phyloP scores from a whole-genome alignment of 2,329 filamentous ascomycete species.

The Aspergillus fumigatiaffinis region DNA sequence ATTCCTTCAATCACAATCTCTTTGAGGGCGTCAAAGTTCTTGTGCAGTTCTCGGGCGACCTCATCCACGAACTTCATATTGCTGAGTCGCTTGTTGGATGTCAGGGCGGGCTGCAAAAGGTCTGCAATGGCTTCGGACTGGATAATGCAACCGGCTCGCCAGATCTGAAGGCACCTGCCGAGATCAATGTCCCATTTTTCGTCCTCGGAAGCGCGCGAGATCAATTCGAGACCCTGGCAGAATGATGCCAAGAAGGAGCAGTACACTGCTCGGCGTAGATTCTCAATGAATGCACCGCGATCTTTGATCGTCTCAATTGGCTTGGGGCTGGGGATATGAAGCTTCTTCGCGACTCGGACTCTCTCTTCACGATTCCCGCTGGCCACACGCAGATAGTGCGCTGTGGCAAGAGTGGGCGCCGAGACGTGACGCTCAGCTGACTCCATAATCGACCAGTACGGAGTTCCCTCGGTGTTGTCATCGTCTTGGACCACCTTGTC shows the following conservation, averaged over 20 bases:
- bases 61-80: constrained; percentile 41
- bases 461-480: constrained; percentile 63
- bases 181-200: constrained; percentile 55
- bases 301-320: constrained; percentile 29
- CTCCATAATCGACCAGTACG: constrained; percentile 62
- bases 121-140: constrained; percentile 62
- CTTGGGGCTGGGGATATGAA: constrained; percentile 40
- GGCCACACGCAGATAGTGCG: constrained; percentile 61
- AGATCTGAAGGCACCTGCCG: constrained; percentile 50
- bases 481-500: constrained; percentile 71
- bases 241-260: constrained; percentile 59
- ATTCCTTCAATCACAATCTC: constrained; percentile 52
- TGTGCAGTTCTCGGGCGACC: constrained; percentile 53
- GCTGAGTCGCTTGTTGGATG: constrained; percentile 23
- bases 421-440: constrained; percentile 60
- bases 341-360: constrained; percentile 48
- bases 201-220: constrained; percentile 55
- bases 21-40: constrained; percentile 51
- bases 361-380: constrained; percentile 60
- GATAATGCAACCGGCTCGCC: constrained; percentile 69
- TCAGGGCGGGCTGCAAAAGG: constrained; percentile 45
- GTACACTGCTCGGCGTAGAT: constrained; percentile 60
- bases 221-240: constrained; percentile 63
- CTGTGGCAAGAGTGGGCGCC: constrained; percentile 59
- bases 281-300: constrained; percentile 50